Evolutionary conservation across 352 stramenopile species (phyloP).

Genomic region (Phytophthora ramorum): DNA sequence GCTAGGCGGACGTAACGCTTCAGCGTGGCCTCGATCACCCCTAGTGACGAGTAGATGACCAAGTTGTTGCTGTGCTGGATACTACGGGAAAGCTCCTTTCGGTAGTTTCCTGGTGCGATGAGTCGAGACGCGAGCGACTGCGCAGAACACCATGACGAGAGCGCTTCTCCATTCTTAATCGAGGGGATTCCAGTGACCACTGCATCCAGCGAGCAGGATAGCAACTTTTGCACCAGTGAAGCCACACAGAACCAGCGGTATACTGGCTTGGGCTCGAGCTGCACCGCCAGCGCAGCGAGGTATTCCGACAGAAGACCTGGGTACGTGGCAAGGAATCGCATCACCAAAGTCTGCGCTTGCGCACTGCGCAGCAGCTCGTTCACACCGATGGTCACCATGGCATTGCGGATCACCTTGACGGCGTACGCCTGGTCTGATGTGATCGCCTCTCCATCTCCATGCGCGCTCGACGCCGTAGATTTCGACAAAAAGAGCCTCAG

Average conservation of each 20-base stretch:
- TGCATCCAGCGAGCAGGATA: constrained; percentile 59
- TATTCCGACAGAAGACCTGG: constrained; percentile 70
- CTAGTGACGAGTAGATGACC: constrained; percentile 78
- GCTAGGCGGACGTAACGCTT: constrained; percentile 58
- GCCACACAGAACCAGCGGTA: constrained; percentile 85
- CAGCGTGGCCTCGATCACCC: constrained; percentile 68
- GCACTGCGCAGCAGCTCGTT: constrained; percentile 66
- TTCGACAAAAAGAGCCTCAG: constrained; percentile 59
- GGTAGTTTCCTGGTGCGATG: constrained; percentile 70
- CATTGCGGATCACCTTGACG: constrained; percentile 71
- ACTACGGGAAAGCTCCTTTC: constrained; percentile 83
- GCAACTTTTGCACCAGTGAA: constrained; percentile 73
- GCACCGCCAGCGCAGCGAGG: constrained; percentile 57
- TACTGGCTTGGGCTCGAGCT: constrained; percentile 74
- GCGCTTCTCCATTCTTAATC: constrained; percentile 11
- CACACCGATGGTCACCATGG: constrained; percentile 66
- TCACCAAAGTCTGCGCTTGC: constrained; percentile 61
- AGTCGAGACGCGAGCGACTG: constrained; percentile 63
- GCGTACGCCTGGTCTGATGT: constrained; percentile 56
- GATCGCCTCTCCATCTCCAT: constrained; percentile 27
- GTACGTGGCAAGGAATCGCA: constrained; percentile 65
- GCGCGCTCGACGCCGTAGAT: constrained; percentile 15
- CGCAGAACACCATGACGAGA: constrained; percentile 52
- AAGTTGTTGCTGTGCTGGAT: constrained; percentile 81
- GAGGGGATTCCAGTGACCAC: constrained; percentile 34